Evolutionary conservation across 169 alveolate species (phyloP), one percentile per base, ranked within the genome.

Genomic region (Plasmodium fragile): DNA sequence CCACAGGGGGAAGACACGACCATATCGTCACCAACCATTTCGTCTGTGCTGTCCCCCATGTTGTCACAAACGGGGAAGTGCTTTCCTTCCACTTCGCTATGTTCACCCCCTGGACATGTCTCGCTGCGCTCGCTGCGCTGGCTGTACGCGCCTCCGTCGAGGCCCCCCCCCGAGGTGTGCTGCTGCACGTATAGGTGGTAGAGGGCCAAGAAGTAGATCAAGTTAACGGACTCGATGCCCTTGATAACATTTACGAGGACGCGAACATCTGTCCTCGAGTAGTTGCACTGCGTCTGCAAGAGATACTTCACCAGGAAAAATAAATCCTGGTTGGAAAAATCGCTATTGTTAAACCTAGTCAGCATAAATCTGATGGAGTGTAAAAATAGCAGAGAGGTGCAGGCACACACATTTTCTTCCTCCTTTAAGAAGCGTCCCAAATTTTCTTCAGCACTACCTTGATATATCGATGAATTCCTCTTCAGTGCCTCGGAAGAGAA

Each of bases 231-330:
- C 25, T 85, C 93, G 2, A 85, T 85, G 0, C 93, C 93, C 43
- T 85, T 85, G n/a, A 85, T 85, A 7, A 73, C 93, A n/a, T 69
- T 85, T 28, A 85, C 65, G 43, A 85, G 80, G 22, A 85, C 55
- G 18, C 79, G 49, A 18, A 13, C 65, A 22, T 85, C 93, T 1
- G 73, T 43, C 16, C 32, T 13, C 5, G 80, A 43, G 28, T 85
- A 85, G 6, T 85, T 85, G 45, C 80, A 52, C 28, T 85, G 93
- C 43, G 34, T 85, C n/a, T 85, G 93, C 52, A 85, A 34, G 8
- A 85, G 39, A 43, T 85, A 85, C 43, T 85, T 85, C 25, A 85
- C 93, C 28, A 85, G 70, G 45, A 85, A 85, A 43, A 85, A 85
- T 43, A 85, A 85, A 41, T 85, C 93, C 45, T 73, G 43, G 13